Conservation (phyloP, 2,329 filamentous ascomycete species). For the Penicillium polonicum region DNA sequence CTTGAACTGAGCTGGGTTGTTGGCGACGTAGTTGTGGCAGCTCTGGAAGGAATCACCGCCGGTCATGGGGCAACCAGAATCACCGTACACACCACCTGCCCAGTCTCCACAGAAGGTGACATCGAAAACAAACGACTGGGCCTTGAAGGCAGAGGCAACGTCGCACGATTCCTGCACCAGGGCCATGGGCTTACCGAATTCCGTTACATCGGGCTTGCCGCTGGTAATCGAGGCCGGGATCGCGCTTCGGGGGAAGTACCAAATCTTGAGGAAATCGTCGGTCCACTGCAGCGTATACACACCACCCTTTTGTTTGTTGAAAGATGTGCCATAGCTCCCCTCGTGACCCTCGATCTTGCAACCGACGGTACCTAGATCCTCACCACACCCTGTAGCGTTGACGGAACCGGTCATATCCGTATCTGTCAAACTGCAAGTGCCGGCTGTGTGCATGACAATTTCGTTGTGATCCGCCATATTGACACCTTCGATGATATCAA, state of each 20-base stretch:
- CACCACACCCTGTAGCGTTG: conserved; percentile 51
- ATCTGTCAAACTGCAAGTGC: conserved; percentile 45
- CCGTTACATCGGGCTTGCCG: conserved; percentile 45
- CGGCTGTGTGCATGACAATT: conserved; percentile 52
- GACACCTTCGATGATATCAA: conserved; percentile 55
- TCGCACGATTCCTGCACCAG: conserved; percentile 45
- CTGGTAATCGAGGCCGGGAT: conserved; percentile 48
- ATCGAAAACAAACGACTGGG: conserved; percentile 49
- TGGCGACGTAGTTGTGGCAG: conserved; percentile 70
- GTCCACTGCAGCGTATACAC: conserved; percentile 53
- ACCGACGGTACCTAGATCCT: conserved; percentile 37
- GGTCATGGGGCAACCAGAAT: conserved; percentile 59
- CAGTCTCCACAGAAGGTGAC: conserved; percentile 58
- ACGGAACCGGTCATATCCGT: conserved; percentile 52
- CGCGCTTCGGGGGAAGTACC: conserved; percentile 49
- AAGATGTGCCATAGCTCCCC: conserved; percentile 51
- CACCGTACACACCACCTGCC: conserved; percentile 49
- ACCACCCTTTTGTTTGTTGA: conserved; percentile 54
- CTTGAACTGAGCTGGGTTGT: conserved; percentile 67
- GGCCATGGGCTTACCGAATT: conserved; percentile 49
- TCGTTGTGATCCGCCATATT: conserved; percentile 45
- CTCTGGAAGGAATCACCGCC: conserved; percentile 57
- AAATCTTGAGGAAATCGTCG: conserved; percentile 48
- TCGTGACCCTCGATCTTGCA: conserved; percentile 43
- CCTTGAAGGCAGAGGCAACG: conserved; percentile 42